Evolutionary conservation across 2,329 filamentous ascomycete genomes (phyloP).

Genomic region (Alternaria brassicae): DNA sequence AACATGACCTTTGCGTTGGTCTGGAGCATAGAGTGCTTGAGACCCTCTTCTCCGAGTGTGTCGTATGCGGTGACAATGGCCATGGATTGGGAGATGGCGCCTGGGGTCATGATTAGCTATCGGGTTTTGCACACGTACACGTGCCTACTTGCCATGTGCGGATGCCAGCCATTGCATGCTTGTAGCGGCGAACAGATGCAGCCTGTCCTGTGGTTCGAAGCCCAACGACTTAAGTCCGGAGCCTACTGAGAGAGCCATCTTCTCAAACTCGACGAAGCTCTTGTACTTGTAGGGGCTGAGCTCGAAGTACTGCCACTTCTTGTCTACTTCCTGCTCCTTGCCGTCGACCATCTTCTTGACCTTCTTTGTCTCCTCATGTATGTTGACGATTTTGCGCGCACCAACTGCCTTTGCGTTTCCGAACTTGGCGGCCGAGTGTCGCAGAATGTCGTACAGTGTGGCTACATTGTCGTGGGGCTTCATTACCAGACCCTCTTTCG

Average conservation of each 20-base stretch:
- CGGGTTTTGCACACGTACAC: not conserved
- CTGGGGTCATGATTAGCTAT: conserved; percentile 39
- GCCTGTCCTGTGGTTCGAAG: conserved; percentile 68
- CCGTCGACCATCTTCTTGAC: conserved; percentile 88
- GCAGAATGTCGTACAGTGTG: conserved; percentile 82
- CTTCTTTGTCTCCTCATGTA: conserved; percentile 86
- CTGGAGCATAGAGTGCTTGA: conserved; percentile 85
- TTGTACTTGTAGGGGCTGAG: conserved; percentile 77
- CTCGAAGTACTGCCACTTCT: conserved; percentile 92
- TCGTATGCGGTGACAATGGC: conserved; percentile 95
- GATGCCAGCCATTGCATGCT: conserved; percentile 84
- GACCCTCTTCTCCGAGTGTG: conserved; percentile 82
- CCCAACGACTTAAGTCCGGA: conserved; percentile 78
- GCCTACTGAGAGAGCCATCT: conserved; percentile 72
- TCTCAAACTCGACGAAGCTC: conserved; percentile 80
- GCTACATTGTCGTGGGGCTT: conserved; percentile 72
- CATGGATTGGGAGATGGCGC: conserved; percentile 81
- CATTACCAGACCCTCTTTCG: conserved; percentile 73
- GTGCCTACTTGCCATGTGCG: conserved; percentile 66
- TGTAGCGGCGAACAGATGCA: conserved; percentile 84
- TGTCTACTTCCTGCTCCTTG: conserved; percentile 78
- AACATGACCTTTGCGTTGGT: conserved; percentile 84
- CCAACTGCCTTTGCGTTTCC: conserved; percentile 65
- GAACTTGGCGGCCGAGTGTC: conserved; percentile 67
- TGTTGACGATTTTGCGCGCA: conserved; percentile 74